A percentile compares a stretch with the other conserved stretches of the same genome.
Conservation (phyloP, 2,329 filamentous ascomycete genomes). For the Diplodia scrobiculata region DNA sequence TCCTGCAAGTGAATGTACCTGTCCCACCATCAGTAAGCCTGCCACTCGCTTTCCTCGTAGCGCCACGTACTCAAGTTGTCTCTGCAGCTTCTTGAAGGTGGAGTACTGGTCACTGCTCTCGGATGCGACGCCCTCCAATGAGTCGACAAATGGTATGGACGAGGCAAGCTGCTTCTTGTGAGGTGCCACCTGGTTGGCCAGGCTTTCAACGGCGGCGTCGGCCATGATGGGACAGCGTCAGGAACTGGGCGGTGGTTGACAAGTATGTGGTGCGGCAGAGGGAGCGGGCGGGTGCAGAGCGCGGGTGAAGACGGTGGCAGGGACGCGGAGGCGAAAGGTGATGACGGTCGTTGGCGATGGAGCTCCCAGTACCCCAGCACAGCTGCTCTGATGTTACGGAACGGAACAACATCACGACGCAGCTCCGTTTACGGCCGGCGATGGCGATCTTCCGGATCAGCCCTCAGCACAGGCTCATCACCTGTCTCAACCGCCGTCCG, state of each 20-base stretch:
- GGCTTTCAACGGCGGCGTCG: slow-evolving; percentile 82
- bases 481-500: slow-evolving; percentile 7
- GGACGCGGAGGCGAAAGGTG: not conserved
- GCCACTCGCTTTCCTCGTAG: slow-evolving; percentile 7
- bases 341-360: not conserved
- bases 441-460: slow-evolving; percentile 23
- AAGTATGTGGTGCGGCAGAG: not conserved
- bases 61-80: slow-evolving; percentile 79
- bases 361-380: slow-evolving; percentile 14
- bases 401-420: not conserved
- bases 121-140: slow-evolving; percentile 77
- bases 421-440: not conserved
- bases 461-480: slow-evolving; percentile 18
- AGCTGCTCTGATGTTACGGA: slow-evolving; percentile 10
- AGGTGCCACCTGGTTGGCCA: slow-evolving; percentile 70
- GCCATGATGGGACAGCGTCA: slow-evolving; percentile 64
- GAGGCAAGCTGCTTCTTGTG: slow-evolving; percentile 79
- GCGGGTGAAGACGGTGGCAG: not conserved
- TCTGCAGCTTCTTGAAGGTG: slow-evolving; percentile 91
- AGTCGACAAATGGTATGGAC: slow-evolving; percentile 85
- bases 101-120: slow-evolving; percentile 92
- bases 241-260: not conserved
- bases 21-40: slow-evolving; percentile 28
- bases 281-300: not conserved
- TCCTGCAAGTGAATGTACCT: slow-evolving; percentile 97